Conservation (phyloP, 176 grass and related monocot genomes). For the Dendrocalamus sinicus region DNA sequence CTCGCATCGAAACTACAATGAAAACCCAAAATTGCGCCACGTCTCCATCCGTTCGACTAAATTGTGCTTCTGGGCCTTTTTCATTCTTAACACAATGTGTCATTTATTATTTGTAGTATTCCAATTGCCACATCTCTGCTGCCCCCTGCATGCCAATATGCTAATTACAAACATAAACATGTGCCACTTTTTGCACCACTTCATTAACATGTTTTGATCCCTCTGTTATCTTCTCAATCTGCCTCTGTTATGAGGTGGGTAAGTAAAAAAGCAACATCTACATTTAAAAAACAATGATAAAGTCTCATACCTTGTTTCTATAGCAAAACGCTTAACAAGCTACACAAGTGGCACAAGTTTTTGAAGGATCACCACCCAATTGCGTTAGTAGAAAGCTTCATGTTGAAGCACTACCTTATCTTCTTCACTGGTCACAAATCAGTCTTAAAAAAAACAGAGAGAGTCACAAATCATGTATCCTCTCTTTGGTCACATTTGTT, state of each 20-base stretch:
- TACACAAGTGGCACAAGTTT: background rate
- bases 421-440: slow-evolving; percentile 5
- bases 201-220: background rate
- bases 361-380: background rate
- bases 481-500: slow-evolving; percentile 19
- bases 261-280: background rate
- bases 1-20: background rate
- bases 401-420: background rate
- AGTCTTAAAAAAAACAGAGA: no score
- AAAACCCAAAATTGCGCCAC: background rate
- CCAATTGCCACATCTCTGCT: background rate
- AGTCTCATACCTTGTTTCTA: background rate
- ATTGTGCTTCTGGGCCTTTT: background rate
- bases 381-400: slow-evolving; percentile 15
- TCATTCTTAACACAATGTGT: background rate
- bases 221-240: background rate
- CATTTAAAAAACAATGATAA: background rate
- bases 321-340: background rate
- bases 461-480: background rate
- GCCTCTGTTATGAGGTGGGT: background rate
- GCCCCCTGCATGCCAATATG: background rate
- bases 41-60: background rate
- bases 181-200: background rate
- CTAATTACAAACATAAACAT: slow-evolving; percentile 1
- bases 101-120: background rate